Evolutionary conservation across 176 grass and related monocot species (phyloP).

Genomic region (Oryza coarctata): DNA sequence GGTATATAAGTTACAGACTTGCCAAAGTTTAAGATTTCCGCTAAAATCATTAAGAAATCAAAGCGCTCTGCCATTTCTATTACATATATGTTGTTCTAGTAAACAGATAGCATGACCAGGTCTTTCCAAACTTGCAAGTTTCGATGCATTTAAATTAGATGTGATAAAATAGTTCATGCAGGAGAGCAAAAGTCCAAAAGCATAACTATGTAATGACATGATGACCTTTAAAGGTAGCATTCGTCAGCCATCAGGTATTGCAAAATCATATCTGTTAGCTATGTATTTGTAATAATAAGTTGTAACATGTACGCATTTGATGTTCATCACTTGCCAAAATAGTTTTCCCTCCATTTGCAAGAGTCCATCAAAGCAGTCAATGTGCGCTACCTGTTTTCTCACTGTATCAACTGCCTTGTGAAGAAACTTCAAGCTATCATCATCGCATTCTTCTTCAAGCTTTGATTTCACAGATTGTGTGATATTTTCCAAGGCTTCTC

Average conservation of each 20-base stretch:
- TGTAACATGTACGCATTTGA: neutral
- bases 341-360: neutral
- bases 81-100: neutral
- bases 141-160: neutral
- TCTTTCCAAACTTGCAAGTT: neutral
- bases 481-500: constrained; percentile 88
- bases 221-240: neutral
- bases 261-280: neutral
- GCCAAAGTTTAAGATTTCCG: neutral
- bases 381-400: constrained; percentile 73
- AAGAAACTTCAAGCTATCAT: constrained; percentile 89
- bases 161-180: neutral
- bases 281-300: neutral
- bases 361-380: neutral
- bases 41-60: constrained; percentile 12
- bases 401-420: constrained; percentile 80
- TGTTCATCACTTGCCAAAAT: neutral
- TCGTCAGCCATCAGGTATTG: neutral
- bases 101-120: neutral
- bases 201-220: neutral
- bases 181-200: neutral
- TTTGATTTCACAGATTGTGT: constrained; percentile 73
- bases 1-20: neutral
- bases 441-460: constrained; percentile 90
- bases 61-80: neutral